Conservation (phyloP, 306 rosid species). For the Sechiopsis laciniata region DNA sequence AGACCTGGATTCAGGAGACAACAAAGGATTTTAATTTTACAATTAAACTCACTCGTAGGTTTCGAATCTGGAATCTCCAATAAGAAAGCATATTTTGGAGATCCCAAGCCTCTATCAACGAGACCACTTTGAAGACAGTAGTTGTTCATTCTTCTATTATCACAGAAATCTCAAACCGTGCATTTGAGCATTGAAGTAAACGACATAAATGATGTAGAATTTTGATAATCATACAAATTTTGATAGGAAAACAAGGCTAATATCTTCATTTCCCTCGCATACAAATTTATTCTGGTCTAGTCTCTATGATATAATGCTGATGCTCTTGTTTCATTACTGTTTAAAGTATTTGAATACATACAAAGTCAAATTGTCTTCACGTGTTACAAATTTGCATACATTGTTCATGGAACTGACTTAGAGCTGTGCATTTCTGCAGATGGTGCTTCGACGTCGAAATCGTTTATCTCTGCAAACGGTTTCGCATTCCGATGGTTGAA, state of each 20-base stretch:
- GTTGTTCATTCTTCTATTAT: background rate
- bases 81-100: too few species aligned
- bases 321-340: background rate
- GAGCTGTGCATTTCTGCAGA: conserved; percentile 37
- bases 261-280: background rate
- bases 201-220: background rate
- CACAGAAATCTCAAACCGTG: background rate
- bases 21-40: too few species aligned
- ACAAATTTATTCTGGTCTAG: background rate
- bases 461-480: conserved; percentile 68
- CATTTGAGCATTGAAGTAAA: background rate
- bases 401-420: background rate
- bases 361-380: background rate
- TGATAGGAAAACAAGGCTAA: background rate
- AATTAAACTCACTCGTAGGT: too few species aligned
- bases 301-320: background rate
- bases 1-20: too few species aligned
- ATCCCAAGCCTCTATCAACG: too few species aligned
- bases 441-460: conserved; percentile 98
- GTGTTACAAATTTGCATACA: background rate
- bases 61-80: too few species aligned
- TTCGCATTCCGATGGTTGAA: conserved; percentile 63
- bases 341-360: background rate
- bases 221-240: background rate
- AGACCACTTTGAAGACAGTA: too few species aligned